These are phyloP conservation scores for Eragrostis tef DNA, from an alignment of 202 grass and related monocot genomes.

Conservation along the genomic window DNA sequence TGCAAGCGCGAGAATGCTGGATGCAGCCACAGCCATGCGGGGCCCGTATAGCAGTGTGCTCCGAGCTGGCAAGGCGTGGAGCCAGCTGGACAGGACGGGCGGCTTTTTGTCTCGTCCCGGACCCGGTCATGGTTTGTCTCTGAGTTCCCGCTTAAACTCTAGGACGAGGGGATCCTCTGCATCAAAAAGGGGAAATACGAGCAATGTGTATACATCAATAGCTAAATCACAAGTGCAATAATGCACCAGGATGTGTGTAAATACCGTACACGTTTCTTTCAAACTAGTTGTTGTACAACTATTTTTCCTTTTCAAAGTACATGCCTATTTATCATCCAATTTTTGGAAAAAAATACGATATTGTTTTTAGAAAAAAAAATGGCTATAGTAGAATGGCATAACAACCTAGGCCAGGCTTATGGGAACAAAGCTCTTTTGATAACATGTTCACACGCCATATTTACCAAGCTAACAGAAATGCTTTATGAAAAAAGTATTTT, in stretches of 20 bases:
- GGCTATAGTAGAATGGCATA: not conserved
- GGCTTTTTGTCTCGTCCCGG: constrained; percentile 48
- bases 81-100: constrained; percentile 33
- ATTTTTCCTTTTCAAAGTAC: too few relatives aligned
- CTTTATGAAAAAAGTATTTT: too few relatives aligned
- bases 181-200: not conserved
- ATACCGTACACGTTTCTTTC: too few relatives aligned
- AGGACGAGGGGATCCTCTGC: not conserved
- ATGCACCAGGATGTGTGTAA: too few relatives aligned
- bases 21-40: constrained; percentile 9
- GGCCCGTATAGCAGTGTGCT: constrained; percentile 6
- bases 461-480: too few relatives aligned
- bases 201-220: not conserved
- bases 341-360: too few relatives aligned
- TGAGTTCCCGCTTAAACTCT: constrained; percentile 32
- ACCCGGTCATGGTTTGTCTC: not conserved
- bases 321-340: too few relatives aligned
- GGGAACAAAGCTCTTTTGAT: too few relatives aligned
- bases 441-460: too few relatives aligned
- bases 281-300: too few relatives aligned
- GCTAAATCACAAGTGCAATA: not conserved
- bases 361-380: too few relatives aligned
- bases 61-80: constrained; percentile 45
- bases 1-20: not conserved
- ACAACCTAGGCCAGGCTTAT: too few relatives aligned